A percentile compares a stretch with the other conserved stretches of the same genome.
Evolutionary conservation across 352 stramenopile species (phyloP).

Genomic region (Phytophthora fragariaefolia): DNA sequence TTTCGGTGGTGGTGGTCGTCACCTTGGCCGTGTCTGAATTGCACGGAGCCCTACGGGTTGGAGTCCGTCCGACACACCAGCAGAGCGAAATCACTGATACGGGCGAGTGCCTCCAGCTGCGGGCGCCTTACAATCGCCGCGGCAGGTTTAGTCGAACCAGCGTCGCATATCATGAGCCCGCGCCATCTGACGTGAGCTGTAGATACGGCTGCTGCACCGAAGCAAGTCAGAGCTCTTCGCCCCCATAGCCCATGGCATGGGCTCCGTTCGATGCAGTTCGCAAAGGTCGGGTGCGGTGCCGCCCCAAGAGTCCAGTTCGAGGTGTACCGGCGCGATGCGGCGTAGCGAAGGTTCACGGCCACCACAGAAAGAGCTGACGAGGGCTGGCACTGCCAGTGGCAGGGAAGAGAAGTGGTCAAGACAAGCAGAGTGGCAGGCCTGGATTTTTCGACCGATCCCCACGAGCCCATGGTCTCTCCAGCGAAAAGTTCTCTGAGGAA

Average conservation of each 20-base stretch:
- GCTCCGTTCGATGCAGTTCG: no score
- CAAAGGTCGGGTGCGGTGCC: no score
- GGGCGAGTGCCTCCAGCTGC: not conserved
- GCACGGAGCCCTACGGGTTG: no score
- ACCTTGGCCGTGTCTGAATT: constrained; percentile 17
- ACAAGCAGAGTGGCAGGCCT: not conserved
- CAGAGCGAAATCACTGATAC: no score
- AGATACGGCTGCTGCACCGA: no score
- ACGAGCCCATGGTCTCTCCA: not conserved
- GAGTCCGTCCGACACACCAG: no score
- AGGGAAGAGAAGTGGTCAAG: not conserved
- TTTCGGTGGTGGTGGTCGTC: constrained; percentile 28
- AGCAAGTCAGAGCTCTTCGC: no score
- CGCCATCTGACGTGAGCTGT: no score
- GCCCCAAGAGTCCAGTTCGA: constrained; percentile 27
- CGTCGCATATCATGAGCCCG: no score
- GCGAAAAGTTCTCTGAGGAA: no score
- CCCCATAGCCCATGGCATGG: not conserved
- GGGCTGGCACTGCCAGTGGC: not conserved
- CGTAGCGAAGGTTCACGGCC: constrained; percentile 25
- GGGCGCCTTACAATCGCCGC: not conserved
- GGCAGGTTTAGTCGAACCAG: not conserved
- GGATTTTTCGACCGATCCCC: not conserved
- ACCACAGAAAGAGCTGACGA: not conserved
- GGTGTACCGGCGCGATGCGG: constrained; percentile 15